phyloP scores from a whole-genome alignment of 805 yeast genomes.

The fission yeast (Schizosaccharomyces pombe) region DNA sequence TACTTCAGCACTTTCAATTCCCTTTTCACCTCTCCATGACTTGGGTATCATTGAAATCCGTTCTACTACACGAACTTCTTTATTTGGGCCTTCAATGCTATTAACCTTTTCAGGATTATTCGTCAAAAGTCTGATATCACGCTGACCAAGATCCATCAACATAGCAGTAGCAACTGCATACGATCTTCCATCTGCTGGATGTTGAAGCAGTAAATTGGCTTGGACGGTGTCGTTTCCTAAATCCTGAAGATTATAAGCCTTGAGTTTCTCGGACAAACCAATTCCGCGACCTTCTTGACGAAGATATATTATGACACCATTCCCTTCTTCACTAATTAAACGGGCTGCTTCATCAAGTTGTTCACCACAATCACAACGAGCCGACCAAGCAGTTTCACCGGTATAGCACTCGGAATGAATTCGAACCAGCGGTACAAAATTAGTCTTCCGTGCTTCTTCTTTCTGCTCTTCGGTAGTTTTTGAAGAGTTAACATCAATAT shows the following conservation, averaged over 20 bases:
- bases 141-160: slow-evolving; percentile 54
- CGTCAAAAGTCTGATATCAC: slow-evolving; percentile 53
- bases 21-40: slow-evolving; percentile 47
- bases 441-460: slow-evolving; percentile 2
- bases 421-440: slow-evolving; percentile 32
- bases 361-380: slow-evolving; percentile 97
- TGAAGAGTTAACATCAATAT: slow-evolving; percentile 8
- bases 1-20: slow-evolving; percentile 63
- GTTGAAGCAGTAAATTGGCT: slow-evolving; percentile 75
- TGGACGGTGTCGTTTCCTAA: slow-evolving; percentile 96
- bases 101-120: slow-evolving; percentile 90
- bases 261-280: slow-evolving; percentile 90
- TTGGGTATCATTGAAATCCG: slow-evolving; percentile 93
- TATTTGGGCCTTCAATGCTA: slow-evolving; percentile 76
- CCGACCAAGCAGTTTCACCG: slow-evolving; percentile 98
- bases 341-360: slow-evolving; percentile 96
- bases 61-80: slow-evolving; percentile 51
- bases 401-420: slow-evolving; percentile 96
- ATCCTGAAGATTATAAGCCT: slow-evolving; percentile 91
- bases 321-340: slow-evolving; percentile 64
- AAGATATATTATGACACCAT: slow-evolving; percentile 83
- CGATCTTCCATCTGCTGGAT: slow-evolving; percentile 94
- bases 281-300: slow-evolving; percentile 98
- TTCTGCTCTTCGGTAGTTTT: slow-evolving; percentile 7
- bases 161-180: slow-evolving; percentile 88